Evolutionary conservation across 306 rosid genomes (phyloP).

Genomic region (Adenanthera pavonina): DNA sequence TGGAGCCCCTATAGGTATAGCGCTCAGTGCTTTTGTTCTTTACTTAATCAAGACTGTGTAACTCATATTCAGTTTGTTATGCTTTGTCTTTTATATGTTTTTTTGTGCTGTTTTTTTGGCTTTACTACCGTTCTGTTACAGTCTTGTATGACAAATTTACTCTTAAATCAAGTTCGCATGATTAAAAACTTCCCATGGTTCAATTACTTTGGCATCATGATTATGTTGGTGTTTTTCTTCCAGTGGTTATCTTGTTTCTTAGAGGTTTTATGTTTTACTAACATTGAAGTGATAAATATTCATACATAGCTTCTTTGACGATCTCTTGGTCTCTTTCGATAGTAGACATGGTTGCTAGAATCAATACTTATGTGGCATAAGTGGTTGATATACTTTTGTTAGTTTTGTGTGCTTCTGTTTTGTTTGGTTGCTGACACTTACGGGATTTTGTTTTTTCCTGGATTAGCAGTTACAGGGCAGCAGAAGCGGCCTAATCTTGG

Average conservation of each 20-base stretch:
- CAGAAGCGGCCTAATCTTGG: constrained; percentile 73
- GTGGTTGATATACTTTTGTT: constrained; percentile 18
- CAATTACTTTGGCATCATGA: constrained; percentile 22
- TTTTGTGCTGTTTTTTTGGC: not conserved
- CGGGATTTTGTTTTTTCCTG: constrained; percentile 43
- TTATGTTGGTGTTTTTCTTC: constrained; percentile 20
- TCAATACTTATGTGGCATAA: not conserved
- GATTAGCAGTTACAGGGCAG: constrained; percentile 71
- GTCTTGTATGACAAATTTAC: constrained; percentile 14
- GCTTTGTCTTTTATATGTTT: constrained; percentile 19
- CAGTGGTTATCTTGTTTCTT: constrained; percentile 30
- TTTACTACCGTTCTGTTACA: not conserved
- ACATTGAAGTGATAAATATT: not conserved
- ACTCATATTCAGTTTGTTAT: constrained; percentile 30
- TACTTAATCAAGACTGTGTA: constrained; percentile 2
- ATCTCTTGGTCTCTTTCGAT: not conserved
- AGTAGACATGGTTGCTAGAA: not conserved
- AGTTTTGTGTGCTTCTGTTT: not conserved
- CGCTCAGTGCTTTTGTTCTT: constrained; percentile 22
- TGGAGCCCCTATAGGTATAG: constrained; percentile 86
- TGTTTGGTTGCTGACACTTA: constrained; percentile 42
- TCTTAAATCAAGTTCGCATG: constrained; percentile 11
- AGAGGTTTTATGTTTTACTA: constrained; percentile 3
- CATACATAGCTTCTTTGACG: not conserved
- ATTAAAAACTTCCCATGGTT: constrained; percentile 3